Percentiles rank a stretch among this genome's conserved stretches.
phyloP scores from a whole-genome alignment of 176 grass and related monocot genomes.

The Tuctoria greenei region DNA sequence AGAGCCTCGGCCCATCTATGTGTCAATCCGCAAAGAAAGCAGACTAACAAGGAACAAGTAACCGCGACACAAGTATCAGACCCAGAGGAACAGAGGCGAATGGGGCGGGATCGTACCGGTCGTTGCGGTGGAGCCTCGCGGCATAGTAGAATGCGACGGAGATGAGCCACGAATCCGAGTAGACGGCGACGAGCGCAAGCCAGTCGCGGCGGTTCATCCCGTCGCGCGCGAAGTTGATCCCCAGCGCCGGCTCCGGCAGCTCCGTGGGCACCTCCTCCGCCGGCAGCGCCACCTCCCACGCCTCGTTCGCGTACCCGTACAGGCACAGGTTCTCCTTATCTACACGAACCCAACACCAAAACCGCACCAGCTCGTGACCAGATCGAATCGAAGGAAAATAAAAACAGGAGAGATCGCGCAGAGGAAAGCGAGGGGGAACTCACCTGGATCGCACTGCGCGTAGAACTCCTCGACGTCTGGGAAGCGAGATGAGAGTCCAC shows the following conservation, averaged over 20 bases:
- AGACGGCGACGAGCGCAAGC: conserved; percentile 72
- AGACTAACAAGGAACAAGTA: background rate
- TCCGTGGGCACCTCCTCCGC: conserved; percentile 87
- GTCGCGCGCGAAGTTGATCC: conserved; percentile 82
- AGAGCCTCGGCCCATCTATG: conserved; percentile 1
- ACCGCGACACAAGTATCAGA: background rate
- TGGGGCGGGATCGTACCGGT: conserved; percentile 33
- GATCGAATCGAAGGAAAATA: conserved; percentile 19
- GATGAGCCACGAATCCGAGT: conserved; percentile 78
- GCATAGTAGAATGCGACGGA: conserved; percentile 75
- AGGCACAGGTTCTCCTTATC: conserved; percentile 79
- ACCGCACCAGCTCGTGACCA: conserved; percentile 6
- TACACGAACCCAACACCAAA: conserved; percentile 8
- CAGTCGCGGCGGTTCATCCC: conserved; percentile 76
- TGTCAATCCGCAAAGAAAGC: background rate
- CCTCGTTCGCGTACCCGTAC: conserved; percentile 63
- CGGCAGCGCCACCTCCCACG: conserved; percentile 73
- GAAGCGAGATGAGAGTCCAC: background rate
- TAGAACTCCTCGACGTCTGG: conserved; percentile 79
- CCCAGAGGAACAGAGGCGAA: conserved; percentile 5
- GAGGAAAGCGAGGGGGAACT: background rate
- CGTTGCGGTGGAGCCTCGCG: conserved; percentile 54
- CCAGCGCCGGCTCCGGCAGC: conserved; percentile 71
- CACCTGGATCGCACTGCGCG: conserved; percentile 76
- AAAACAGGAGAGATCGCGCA: conserved; percentile 13